Conservation (phyloP, 2,329 filamentous ascomycete genomes). For the Hypomyces rosellus region DNA sequence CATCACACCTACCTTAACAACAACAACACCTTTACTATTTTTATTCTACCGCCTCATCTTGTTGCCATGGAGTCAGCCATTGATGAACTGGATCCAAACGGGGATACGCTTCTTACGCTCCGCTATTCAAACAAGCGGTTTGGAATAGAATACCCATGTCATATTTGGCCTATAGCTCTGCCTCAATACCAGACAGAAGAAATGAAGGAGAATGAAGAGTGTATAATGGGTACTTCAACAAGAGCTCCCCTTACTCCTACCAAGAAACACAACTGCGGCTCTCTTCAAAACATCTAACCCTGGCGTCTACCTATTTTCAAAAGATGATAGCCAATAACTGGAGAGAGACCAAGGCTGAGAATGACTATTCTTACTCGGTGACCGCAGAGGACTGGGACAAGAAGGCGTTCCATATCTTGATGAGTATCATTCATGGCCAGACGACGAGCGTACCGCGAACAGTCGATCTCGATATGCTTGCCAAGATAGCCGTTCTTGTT, state of each 20-base stretch:
- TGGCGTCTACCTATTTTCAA: conserved; percentile 24
- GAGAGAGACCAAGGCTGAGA: conserved; percentile 5
- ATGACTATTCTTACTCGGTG: conserved; percentile 1
- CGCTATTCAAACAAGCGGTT: not conserved
- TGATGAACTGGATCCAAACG: not conserved
- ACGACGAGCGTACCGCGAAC: conserved; percentile 30
- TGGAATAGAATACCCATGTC: not conserved
- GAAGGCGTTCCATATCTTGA: conserved; percentile 32
- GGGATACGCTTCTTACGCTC: conserved; percentile 5
- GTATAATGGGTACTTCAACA: fast-evolving
- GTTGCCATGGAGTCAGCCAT: not conserved
- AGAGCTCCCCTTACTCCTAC: not conserved
- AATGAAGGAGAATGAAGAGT: not conserved
- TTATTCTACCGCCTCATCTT: no score
- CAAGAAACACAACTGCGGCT: conserved; percentile 12
- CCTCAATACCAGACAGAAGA: not conserved
- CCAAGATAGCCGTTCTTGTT: conserved; percentile 36
- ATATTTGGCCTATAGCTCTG: not conserved
- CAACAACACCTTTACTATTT: no score
- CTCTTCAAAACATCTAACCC: conserved; percentile 30
- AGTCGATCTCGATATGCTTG: conserved; percentile 33
- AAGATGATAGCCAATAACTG: conserved; percentile 10
- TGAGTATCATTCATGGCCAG: conserved; percentile 39
- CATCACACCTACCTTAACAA: no score
- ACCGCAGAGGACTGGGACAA: conserved; percentile 22